phyloP scores from a whole-genome alignment of 306 rosid species.

The Vicia sativa region DNA sequence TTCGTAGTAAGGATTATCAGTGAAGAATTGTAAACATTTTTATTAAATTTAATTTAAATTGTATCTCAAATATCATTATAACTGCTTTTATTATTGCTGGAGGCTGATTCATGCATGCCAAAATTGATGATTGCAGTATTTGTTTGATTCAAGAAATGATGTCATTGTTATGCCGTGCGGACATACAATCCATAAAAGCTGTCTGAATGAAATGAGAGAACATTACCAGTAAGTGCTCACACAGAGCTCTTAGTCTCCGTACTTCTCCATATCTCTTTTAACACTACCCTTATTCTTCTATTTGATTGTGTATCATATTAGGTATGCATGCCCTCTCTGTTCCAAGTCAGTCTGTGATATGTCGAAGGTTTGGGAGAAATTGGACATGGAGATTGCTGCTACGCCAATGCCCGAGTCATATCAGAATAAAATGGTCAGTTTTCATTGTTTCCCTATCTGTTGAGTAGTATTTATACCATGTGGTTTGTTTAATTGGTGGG shows the following conservation, averaged over 20 bases:
- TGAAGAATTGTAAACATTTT: background rate
- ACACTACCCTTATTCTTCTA: background rate
- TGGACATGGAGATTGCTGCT: constrained; percentile 77
- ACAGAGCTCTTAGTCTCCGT: background rate
- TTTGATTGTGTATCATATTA: constrained; percentile 26
- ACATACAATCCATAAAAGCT: constrained; percentile 80
- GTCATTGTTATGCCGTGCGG: constrained; percentile 77
- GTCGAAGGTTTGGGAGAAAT: constrained; percentile 90
- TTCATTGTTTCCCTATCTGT: background rate
- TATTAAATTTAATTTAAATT: background rate
- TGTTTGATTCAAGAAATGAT: constrained; percentile 72
- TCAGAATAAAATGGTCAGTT: constrained; percentile 62
- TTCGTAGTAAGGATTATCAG: background rate
- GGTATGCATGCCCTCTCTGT: constrained; percentile 87
- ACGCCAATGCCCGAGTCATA: constrained; percentile 70
- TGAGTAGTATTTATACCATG: background rate
- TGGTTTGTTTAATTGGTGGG: background rate
- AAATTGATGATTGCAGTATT: constrained; percentile 57
- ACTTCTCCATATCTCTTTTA: background rate
- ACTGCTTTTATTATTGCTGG: background rate
- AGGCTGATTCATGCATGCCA: constrained; percentile 27
- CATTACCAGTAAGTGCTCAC: constrained; percentile 69
- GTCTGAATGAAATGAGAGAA: constrained; percentile 85
- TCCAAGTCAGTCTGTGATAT: constrained; percentile 83
- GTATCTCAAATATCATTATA: background rate